A percentile compares a stretch with the other conserved stretches of the same genome.
Conservation (phyloP, 2,329 filamentous ascomycete species). For the Fusarium haematococcum region DNA sequence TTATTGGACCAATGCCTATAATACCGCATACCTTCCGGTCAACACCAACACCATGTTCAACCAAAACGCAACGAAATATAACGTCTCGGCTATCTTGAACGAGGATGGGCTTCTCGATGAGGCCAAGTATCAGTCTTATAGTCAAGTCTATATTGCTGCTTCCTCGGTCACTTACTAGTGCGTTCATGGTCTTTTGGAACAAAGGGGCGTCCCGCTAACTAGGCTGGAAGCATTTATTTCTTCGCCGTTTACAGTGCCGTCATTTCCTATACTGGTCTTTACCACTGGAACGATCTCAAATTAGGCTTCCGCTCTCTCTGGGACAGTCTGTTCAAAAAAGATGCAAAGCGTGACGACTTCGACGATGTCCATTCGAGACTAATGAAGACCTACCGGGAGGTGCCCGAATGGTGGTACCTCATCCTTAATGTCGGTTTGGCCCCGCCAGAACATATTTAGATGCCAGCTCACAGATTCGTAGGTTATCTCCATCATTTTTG, state of each 20-base stretch:
- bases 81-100: slow-evolving; percentile 58
- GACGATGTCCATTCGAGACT: slow-evolving; percentile 57
- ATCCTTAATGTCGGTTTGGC: slow-evolving; percentile 29
- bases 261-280: slow-evolving; percentile 51
- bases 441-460: rapidly evolving
- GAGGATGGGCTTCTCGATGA: slow-evolving; percentile 47
- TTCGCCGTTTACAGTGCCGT: slow-evolving; percentile 47
- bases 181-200: background rate
- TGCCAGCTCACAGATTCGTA: background rate
- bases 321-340: slow-evolving; percentile 23
- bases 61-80: slow-evolving; percentile 56
- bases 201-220: background rate
- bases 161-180: slow-evolving; percentile 37
- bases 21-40: slow-evolving; percentile 60
- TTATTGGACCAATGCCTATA: slow-evolving; percentile 58
- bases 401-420: slow-evolving; percentile 61
- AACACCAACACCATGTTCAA: slow-evolving; percentile 60
- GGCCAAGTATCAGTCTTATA: slow-evolving; percentile 51
- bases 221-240: slow-evolving; percentile 24
- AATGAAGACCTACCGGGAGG: slow-evolving; percentile 58
- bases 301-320: slow-evolving; percentile 44
- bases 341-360: slow-evolving; percentile 34
- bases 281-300: slow-evolving; percentile 50
- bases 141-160: slow-evolving; percentile 47
- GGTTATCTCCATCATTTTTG: slow-evolving; percentile 48